Evolutionary conservation across 169 alveolate genomes (phyloP), one percentile per base, ranked within the genome.

Genomic region (Plasmodium billcollinsi): DNA sequence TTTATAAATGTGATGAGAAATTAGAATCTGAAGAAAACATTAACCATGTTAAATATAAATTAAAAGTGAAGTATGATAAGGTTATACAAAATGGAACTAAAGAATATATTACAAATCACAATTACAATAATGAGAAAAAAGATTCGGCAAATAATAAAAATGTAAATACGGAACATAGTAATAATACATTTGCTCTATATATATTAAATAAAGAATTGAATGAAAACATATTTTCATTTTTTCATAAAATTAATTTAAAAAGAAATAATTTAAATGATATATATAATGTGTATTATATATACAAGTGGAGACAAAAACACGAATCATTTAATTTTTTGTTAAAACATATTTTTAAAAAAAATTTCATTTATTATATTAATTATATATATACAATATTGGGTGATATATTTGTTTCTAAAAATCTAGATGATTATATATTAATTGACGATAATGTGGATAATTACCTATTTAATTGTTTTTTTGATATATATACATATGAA

Each of bases 171-270:
- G 8, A 33, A 33, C 6, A 4, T 33, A 33, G 45, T 33, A 33
- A 33, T 33, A 33, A 33, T 33, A 33, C 45, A 2, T 80, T 80
- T 52, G 43, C 90, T 50, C 83, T 67, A 5, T 80, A 80, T 62
- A 80, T 69, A 62, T 21, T 80, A 72, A 80, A 80, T 45, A 80
- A 54, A 69, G 73, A 80, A 49, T 56, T 80, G 72, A 80, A 80
- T 61, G 74, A 80, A 58, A 80, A 80, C 20, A 33, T 86, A 29
- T 86, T 86, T 59, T 58, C 69, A 14, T 86, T 61, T 86, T 71
- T 86, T 61, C 92, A 86, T 39, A 50, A 86, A 71, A 71, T 86
- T 20, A 86, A 86, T 86, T 59, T 50, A 52, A 86, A 86, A 65
- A 43, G 88, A 71, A 86, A 86, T 49, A 86, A 86, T 47, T 72